phyloP scores from a whole-genome alignment of 2,329 filamentous ascomycete species.

The Diplodia scrobiculata region DNA sequence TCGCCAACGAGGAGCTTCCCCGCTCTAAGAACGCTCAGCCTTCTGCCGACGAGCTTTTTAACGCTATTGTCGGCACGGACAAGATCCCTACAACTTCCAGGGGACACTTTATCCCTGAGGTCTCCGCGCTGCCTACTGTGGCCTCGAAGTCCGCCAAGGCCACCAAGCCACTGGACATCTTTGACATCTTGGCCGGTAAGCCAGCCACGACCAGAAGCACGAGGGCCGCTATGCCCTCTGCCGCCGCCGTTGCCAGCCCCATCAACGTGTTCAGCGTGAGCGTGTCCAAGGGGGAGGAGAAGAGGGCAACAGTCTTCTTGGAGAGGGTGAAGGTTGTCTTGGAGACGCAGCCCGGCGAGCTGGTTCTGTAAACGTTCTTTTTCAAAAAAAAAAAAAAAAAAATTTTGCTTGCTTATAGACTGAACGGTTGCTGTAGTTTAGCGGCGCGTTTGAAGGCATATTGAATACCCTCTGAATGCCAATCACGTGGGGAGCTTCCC shows the following conservation, averaged over 20 bases:
- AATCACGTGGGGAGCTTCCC: not conserved
- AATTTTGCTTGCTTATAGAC: constrained; percentile 8
- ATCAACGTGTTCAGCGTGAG: constrained; percentile 79
- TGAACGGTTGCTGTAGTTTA: constrained; percentile 19
- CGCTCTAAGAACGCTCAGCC: constrained; percentile 64
- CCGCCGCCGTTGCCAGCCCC: constrained; percentile 48
- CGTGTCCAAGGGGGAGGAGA: constrained; percentile 78
- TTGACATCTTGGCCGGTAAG: constrained; percentile 68
- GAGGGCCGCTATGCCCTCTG: constrained; percentile 38
- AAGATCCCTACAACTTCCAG: constrained; percentile 56
- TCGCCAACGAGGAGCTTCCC: constrained; percentile 87
- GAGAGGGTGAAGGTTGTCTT: constrained; percentile 82
- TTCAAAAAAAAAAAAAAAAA: not conserved
- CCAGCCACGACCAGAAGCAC: constrained; percentile 45
- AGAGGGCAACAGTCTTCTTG: constrained; percentile 77
- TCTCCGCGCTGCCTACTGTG: constrained; percentile 50
- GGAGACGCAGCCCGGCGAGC: constrained; percentile 44
- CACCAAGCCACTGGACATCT: constrained; percentile 68
- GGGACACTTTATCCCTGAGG: constrained; percentile 72
- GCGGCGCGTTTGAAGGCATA: constrained; percentile 20
- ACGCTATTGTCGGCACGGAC: constrained; percentile 77
- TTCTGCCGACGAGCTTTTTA: constrained; percentile 80
- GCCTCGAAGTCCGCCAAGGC: constrained; percentile 41
- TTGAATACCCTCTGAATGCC: constrained; percentile 22
- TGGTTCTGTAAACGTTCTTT: constrained; percentile 40